A percentile compares a stretch with the other conserved stretches of the same genome.
Conservation (phyloP, 371 early-diverging fungal species). For the Haplosporangium sp. region DNA sequence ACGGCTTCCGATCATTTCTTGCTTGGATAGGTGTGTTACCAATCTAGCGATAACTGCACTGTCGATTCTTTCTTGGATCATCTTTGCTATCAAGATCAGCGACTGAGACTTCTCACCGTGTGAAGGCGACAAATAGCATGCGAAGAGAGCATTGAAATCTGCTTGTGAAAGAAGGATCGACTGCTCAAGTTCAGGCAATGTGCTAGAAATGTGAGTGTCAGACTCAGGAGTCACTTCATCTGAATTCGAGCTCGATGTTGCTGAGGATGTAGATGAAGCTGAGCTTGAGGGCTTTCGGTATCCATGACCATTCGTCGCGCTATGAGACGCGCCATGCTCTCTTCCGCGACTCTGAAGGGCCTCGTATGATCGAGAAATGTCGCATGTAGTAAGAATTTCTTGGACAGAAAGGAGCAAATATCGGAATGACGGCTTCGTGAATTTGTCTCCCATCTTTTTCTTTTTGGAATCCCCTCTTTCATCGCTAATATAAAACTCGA, state of each 20-base stretch:
- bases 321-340: constrained; percentile 6
- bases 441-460: constrained; percentile 61
- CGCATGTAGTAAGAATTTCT: constrained; percentile 41
- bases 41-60: constrained; percentile 32
- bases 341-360: constrained; percentile 6
- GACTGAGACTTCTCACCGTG: constrained; percentile 18
- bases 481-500: constrained; percentile 57
- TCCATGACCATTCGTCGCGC: constrained; percentile 1
- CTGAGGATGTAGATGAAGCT: constrained; percentile 35
- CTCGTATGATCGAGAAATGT: constrained; percentile 39
- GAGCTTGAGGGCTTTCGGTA: constrained; percentile 24
- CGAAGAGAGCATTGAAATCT: constrained; percentile 36
- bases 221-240: constrained; percentile 19
- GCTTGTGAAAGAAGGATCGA: constrained; percentile 19
- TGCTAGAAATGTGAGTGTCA: constrained; percentile 12
- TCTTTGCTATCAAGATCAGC: constrained; percentile 28
- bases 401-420: constrained; percentile 51
- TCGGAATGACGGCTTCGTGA: constrained; percentile 57
- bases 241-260: constrained; percentile 30
- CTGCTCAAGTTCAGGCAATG: constrained; percentile 28
- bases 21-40: constrained; percentile 35
- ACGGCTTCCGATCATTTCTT: constrained; percentile 16
- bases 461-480: constrained; percentile 47
- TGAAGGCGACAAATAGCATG: constrained; percentile 7
- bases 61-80: constrained; percentile 45